phyloP scores from a whole-genome alignment of 495 filamentous ascomycete genomes.

The Tirmania nivea region DNA sequence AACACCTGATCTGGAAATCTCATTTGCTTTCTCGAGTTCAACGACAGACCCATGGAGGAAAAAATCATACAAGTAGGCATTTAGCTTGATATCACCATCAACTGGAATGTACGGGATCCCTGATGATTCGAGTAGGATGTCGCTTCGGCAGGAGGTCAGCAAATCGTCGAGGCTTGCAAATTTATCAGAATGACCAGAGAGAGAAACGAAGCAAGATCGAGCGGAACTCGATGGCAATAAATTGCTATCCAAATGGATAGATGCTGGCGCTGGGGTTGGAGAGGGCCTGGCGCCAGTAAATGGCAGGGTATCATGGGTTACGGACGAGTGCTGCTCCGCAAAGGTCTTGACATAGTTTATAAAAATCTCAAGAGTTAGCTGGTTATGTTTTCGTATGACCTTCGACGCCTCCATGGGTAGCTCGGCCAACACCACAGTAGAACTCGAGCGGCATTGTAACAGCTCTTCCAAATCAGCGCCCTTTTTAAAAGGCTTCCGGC shows the following conservation, averaged over 20 bases:
- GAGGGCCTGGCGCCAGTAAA: constrained; percentile 31
- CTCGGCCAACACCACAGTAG: constrained; percentile 26
- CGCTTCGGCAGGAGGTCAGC: constrained; percentile 36
- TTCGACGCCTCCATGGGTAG: constrained; percentile 33
- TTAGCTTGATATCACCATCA: constrained; percentile 29
- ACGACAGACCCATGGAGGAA: constrained; percentile 42
- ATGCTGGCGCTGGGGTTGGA: constrained; percentile 2
- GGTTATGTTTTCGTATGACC: constrained; percentile 37
- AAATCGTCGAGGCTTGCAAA: constrained; percentile 42
- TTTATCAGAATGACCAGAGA: constrained; percentile 42
- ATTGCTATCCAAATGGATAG: not conserved
- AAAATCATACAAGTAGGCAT: constrained; percentile 56
- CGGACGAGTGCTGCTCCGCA: constrained; percentile 33
- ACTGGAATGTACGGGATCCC: constrained; percentile 43
- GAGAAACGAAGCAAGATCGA: constrained; percentile 44
- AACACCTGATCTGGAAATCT: constrained; percentile 35
- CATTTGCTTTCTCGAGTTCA: constrained; percentile 35
- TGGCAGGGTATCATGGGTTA: constrained; percentile 32
- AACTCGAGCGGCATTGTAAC: too few relatives aligned
- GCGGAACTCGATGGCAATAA: constrained; percentile 20
- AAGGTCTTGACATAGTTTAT: constrained; percentile 47
- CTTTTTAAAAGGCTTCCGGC: constrained; percentile 27
- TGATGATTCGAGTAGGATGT: constrained; percentile 49
- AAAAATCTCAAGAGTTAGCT: constrained; percentile 38
- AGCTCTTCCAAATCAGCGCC: constrained; percentile 6